These are phyloP conservation scores for Solanum pennellii DNA, from an alignment of 257 asterid genomes.

Conservation along the genomic window DNA sequence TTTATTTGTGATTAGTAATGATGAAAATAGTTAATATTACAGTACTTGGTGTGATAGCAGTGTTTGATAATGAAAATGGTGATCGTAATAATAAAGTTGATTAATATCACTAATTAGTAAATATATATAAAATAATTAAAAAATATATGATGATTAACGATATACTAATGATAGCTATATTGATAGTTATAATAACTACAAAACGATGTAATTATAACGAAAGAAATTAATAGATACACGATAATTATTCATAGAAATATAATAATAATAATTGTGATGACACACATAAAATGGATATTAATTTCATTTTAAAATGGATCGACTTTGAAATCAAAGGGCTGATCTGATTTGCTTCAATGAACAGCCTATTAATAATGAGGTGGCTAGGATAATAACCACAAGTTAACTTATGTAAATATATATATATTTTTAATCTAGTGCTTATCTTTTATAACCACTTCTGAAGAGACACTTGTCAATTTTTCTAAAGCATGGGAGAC, in stretches of 20 bases:
- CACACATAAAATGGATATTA: background rate
- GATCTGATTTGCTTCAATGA: slow-evolving; percentile 5
- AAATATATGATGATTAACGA: too few relatives aligned
- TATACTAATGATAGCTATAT: fast-evolving
- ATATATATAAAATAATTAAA: too few relatives aligned
- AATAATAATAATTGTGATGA: too few relatives aligned
- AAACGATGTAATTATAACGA: too few relatives aligned
- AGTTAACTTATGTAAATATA: background rate
- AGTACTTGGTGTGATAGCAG: fast-evolving
- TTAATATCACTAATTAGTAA: fast-evolving
- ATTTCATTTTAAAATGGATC: background rate
- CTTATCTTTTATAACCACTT: slow-evolving; percentile 18
- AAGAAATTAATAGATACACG: too few relatives aligned
- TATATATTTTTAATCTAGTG: background rate
- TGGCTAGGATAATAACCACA: slow-evolving; percentile 42
- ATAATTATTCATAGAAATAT: too few relatives aligned
- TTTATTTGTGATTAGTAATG: background rate
- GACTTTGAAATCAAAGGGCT: background rate
- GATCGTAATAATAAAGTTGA: background rate
- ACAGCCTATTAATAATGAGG: slow-evolving; percentile 10
- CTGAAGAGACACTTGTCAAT: background rate
- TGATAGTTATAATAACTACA: too few relatives aligned
- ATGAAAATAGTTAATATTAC: too few relatives aligned
- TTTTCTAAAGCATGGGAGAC: background rate
- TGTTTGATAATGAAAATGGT: background rate